Evolutionary conservation across 768 basidiomycete genomes (phyloP), one percentile per base, ranked within the genome.

Genomic region (Heimioporus sp.): DNA sequence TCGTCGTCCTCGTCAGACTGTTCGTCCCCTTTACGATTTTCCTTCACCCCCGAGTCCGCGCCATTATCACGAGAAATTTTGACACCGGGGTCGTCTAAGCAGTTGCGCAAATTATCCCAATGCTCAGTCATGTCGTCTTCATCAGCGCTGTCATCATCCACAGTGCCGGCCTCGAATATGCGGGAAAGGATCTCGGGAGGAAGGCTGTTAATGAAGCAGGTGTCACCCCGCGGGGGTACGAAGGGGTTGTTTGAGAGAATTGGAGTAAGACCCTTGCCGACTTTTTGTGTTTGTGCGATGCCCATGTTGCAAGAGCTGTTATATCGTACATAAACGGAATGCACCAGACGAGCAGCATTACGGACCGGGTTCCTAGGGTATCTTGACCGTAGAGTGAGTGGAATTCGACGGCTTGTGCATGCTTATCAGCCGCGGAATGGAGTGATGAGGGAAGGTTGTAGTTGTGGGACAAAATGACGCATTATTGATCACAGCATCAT

Each of bases 161-260:
- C 62, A 45, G 73, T 71, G 5, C 83, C 83, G 10, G 76, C 55
- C 11, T 73, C 64, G 57, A 84, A 85, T 50, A 85, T 79, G 53
- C 77, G 73, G 1, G 76, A 78, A 7, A 85, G 73, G 21, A 85
- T 69, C 58, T 85, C 83, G 16, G 76, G 75, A 2, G 82, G 82
- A 15, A 84, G 73, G 35, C 70, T 65, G 49, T 82, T 79, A 32
- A 84, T 72, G 1, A 74, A 78, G 54, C 80, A 82, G 45, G 50
- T 32, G 24, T 49, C 53, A 2, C 73, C 71, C 20, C 63, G 65
- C 0, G 79, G 79, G 11, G 80, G 77, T 24, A 74, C 61, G 50
- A 71, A 80, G 1, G 76, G 80, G 51, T 80, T 81, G 58, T 79
- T 74, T 28, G 59, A 54, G 32, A 78, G 71, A 10, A 64, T 63